Evolutionary conservation across 31 red algal species (phyloP).

Genomic region (Odonthalia washingtoniensis): DNA sequence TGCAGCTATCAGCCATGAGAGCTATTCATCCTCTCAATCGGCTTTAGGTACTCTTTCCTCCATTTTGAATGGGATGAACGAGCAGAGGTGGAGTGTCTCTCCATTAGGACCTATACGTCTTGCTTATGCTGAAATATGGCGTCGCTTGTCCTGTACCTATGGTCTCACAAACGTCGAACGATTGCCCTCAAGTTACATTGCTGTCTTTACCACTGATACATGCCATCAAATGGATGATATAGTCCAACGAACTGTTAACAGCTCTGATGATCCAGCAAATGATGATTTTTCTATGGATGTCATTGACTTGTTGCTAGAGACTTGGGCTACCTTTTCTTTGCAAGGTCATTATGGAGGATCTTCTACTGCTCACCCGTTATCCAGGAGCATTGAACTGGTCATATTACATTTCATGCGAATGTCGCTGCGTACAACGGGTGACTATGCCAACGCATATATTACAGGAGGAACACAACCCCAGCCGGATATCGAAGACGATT

Average conservation of each 20-base stretch:
- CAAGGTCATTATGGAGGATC: constrained; percentile 37
- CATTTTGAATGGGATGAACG: constrained; percentile 4
- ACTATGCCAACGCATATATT: neutral
- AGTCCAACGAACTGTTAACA: neutral
- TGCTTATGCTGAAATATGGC: constrained; percentile 55
- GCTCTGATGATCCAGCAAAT: constrained; percentile 26
- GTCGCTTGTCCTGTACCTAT: constrained; percentile 38
- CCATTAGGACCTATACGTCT: constrained; percentile 7
- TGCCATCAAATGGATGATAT: constrained; percentile 28
- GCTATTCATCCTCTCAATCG: constrained; percentile 10
- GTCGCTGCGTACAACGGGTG: neutral
- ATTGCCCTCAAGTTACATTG: neutral
- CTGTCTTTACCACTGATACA: constrained; percentile 33
- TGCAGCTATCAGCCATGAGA: constrained; percentile 36
- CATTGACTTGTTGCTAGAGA: constrained; percentile 41
- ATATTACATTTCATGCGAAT: constrained; percentile 25
- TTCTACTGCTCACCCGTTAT: constrained; percentile 19
- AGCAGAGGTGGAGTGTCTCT: constrained; percentile 17
- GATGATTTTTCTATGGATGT: constrained; percentile 44
- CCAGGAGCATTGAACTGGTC: constrained; percentile 28
- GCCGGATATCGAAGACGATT: constrained; percentile 51
- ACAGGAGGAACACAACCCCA: neutral
- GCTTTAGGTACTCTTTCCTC: neutral
- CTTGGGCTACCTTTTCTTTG: constrained; percentile 45
- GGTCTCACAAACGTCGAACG: constrained; percentile 29